Evolutionary conservation across 2,329 filamentous ascomycete species (phyloP).

Genomic region (Botrytis deweyae): DNA sequence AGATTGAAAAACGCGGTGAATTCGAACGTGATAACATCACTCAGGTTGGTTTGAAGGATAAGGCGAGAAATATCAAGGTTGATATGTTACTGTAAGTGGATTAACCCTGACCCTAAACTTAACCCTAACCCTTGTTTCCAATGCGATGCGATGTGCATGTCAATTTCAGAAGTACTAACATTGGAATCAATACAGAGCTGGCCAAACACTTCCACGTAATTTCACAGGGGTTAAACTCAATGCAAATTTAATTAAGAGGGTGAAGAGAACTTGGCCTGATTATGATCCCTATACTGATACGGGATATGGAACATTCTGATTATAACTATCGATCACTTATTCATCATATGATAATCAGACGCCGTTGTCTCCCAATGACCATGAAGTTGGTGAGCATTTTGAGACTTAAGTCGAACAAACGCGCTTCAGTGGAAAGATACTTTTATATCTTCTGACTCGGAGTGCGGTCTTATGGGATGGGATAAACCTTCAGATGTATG

Average conservation of each 20-base stretch:
- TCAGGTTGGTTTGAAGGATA: constrained; percentile 56
- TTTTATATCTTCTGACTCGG: background rate
- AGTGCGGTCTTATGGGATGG: background rate
- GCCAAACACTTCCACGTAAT: background rate
- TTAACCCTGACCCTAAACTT: constrained; percentile 3
- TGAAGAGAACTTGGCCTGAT: background rate
- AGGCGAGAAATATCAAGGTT: constrained; percentile 54
- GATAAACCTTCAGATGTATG: background rate
- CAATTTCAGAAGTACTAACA: background rate
- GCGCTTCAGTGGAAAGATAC: background rate
- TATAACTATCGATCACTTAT: background rate
- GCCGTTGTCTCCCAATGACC: background rate
- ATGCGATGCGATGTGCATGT: background rate
- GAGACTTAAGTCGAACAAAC: background rate
- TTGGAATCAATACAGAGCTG: background rate
- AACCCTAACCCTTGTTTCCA: background rate
- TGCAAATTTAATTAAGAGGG: background rate
- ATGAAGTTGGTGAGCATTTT: background rate
- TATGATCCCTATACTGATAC: background rate
- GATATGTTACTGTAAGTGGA: constrained; percentile 45
- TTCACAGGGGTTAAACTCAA: background rate
- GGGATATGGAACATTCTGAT: background rate
- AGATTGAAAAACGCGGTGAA: constrained; percentile 44
- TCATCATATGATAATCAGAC: background rate
- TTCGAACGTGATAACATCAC: constrained; percentile 36